Evolutionary conservation across 1,284 basidiomycete genomes (phyloP), one percentile per base, ranked within the genome.

Genomic region (Pterula multifida): DNA sequence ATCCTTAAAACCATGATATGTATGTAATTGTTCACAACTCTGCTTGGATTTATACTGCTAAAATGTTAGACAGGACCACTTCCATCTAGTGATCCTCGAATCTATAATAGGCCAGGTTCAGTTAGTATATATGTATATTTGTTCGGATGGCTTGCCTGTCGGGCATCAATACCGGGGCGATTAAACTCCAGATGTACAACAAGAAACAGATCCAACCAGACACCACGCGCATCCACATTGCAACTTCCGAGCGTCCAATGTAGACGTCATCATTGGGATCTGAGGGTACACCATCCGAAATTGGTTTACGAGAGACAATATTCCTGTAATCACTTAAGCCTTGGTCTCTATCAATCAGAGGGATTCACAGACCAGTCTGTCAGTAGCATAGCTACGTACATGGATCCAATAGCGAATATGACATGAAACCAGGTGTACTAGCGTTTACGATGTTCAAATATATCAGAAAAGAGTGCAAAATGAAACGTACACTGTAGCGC

Each of bases 221-320:
- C 28, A 98, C 86, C 45, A 98, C 78, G 3, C 96, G 75, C 90
- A 98, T 98, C 95, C 96, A 98, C 95, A 99, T 98, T 2, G 95
- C 92, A 3, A 90, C 86, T 61, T 93, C 89, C 9, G 91, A 95
- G 46, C 92, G 81, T 21, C 95, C 95, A 52, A 98, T 98, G 66
- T 90, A 93, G 28, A 97, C 91, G 58, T 95, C 86, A 28, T 79
- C 73, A 50, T 76, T 75, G 35, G 73, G 72, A 54, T 78, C 72
- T 17, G 21, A n/a, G 19, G 39, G 39, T 15, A 62, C 64, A 48
- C 68, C 62, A 39, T 68, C 67, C 46, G 65, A 61, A 35, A 75
- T 65, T 19, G 71, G 70, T 50, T 68, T 64, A 51, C 73, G 72
- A 49, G 76, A 76, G 25, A 90, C 77, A 36, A 90, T 73, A 57